These are phyloP conservation scores for Trichoderma sp. DNA, from an alignment of 2,329 filamentous ascomycete species.

Conservation along the genomic window DNA sequence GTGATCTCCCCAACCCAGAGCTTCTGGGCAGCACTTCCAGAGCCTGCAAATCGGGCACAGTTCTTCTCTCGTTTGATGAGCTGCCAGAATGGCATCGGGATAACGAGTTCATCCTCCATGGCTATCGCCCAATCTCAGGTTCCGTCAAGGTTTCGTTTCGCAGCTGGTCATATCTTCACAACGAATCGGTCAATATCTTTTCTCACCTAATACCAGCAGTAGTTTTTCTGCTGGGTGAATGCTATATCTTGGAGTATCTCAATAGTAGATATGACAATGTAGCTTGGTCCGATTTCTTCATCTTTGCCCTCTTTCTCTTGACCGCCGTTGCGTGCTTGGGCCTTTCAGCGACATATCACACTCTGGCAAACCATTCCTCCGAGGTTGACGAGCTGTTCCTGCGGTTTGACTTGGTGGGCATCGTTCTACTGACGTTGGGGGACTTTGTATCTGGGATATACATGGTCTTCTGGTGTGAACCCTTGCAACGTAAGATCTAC, in stretches of 20 bases:
- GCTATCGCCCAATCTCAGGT: conserved; percentile 21
- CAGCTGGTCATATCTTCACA: conserved; percentile 22
- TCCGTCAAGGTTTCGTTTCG: conserved; percentile 9
- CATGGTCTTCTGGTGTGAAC: conserved; percentile 23
- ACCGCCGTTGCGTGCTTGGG: conserved; percentile 12
- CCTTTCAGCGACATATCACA: conserved; percentile 15
- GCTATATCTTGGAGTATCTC: conserved; percentile 12
- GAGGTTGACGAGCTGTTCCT: conserved; percentile 8
- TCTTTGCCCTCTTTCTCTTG: conserved; percentile 11
- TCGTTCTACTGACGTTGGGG: conserved; percentile 13
- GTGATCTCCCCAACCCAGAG: no score
- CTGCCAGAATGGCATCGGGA: conserved; percentile 23
- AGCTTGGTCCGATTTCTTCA: conserved; percentile 2
- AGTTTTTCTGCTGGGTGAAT: conserved; percentile 14
- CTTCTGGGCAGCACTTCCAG: no score
- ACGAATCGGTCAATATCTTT: conserved; percentile 15
- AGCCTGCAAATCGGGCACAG: no score
- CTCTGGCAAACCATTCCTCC: conserved; percentile 8
- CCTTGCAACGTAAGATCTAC: conserved; percentile 18
- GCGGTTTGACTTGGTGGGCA: conserved; percentile 12
- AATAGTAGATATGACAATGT: background rate
- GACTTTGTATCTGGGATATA: conserved; percentile 21
- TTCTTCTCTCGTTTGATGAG: conserved; percentile 6
- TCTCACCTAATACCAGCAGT: conserved; percentile 16
- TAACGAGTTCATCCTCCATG: conserved; percentile 22